Evolutionary conservation across 2,329 filamentous ascomycete genomes (phyloP).

Genomic region (Bertia moriformis): DNA sequence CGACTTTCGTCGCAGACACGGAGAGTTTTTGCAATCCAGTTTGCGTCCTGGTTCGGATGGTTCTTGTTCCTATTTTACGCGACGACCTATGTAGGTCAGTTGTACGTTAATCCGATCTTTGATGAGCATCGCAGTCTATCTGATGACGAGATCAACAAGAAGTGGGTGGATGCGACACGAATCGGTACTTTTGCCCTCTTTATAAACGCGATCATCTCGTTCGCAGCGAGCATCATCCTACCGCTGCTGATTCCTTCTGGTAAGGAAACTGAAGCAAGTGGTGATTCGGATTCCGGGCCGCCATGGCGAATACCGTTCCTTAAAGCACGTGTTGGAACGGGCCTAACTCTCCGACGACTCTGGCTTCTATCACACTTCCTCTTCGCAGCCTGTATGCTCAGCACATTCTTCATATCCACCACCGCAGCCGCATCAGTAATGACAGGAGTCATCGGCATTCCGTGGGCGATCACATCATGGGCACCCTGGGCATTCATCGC

Average conservation of each 20-base stretch:
- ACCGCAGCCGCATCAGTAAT: slow-evolving; percentile 61
- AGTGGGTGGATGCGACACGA: slow-evolving; percentile 75
- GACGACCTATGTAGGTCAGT: slow-evolving; percentile 82
- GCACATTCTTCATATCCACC: slow-evolving; percentile 63
- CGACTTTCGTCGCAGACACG: slow-evolving; percentile 69
- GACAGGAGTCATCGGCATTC: slow-evolving; percentile 70
- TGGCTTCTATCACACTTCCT: slow-evolving; percentile 80
- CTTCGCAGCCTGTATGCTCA: slow-evolving; percentile 68
- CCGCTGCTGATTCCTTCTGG: slow-evolving; percentile 37
- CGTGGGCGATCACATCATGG: slow-evolving; percentile 88
- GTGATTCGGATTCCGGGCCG: not conserved
- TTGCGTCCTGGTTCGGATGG: slow-evolving; percentile 87
- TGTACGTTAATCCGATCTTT: slow-evolving; percentile 76
- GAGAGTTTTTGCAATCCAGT: slow-evolving; percentile 68
- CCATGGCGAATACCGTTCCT: slow-evolving; percentile 51
- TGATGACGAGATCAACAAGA: slow-evolving; percentile 57
- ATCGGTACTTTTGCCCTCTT: slow-evolving; percentile 80
- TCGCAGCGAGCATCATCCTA: slow-evolving; percentile 67
- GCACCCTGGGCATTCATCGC: slow-evolving; percentile 91
- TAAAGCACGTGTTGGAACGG: too few relatives aligned
- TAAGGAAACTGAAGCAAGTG: slow-evolving; percentile 14
- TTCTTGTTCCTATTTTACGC: slow-evolving; percentile 94
- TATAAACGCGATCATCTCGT: slow-evolving; percentile 73
- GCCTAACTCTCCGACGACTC: slow-evolving; percentile 72
- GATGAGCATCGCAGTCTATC: slow-evolving; percentile 65